Base-by-base conservation (phyloP, 306 rosid genomes). In the Pyrus bretschneideri region DNA sequence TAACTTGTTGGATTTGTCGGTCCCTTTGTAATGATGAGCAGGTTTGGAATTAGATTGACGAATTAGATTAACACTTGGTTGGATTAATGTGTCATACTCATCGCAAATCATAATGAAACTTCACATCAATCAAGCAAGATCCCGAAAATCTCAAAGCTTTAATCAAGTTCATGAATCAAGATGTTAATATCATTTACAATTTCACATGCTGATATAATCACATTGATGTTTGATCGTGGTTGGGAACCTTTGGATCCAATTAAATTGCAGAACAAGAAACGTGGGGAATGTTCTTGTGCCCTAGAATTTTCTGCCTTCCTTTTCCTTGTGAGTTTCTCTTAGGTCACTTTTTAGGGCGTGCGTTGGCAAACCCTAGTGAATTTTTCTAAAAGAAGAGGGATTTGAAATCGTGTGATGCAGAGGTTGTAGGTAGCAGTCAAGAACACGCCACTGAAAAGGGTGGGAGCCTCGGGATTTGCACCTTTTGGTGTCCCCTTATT, bases 401-500 rank as follows among this genome's bases (percentile, higher is more conserved):
- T 3, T 9, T 22, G 63, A 58, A 10, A 10, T 10, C 29, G 63
- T 22, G 63, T 22, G 63, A 58, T 58, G 66, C 66, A 23, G 66
- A 61, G 35, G 35, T 27, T 5, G 27, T 6, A 33, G 69, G 21
- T 35, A 5, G 18, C 35, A 22, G 57, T 1, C 19, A 21, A 21
- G 15, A 57, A 58, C 76, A 72, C 69, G 77, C 69, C 42, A 72
- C 52, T 38, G 14, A 40, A 58, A 38, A n/a, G 25, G 25, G 12
- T 0, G 4, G 13, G 29, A 11, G 6, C 85, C 80, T 84, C 59
- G 87, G 87, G 85, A 77, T 60, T 75, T 81, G 78, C 57, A 52
- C 19, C 27, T 46, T 64, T 79, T 55, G 77, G 80, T 73, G 80
- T 78, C 17, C 51, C 38, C 63, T n/a, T 65, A 70, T 25, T 80